Conservation (phyloP, 139 green algal species). For the Zygnema cylindricum region DNA sequence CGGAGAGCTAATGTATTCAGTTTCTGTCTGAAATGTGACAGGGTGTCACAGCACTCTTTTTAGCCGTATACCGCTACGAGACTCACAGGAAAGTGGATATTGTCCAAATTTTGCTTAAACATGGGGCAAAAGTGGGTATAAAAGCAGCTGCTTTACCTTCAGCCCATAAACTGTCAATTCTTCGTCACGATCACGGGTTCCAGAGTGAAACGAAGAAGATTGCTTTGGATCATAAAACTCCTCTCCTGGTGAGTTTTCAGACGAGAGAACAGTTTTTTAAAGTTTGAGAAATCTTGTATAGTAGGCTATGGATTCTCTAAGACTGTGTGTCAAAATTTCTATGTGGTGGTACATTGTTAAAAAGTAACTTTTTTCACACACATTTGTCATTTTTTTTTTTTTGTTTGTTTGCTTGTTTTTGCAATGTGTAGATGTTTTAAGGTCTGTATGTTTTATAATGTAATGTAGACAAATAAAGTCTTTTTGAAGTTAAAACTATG, state of each 20-base stretch:
- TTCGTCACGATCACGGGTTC: conserved; percentile 7
- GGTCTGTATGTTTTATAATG: neutral
- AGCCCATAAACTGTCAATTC: conserved; percentile 24
- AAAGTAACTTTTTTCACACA: too few species aligned
- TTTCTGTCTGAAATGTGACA: neutral
- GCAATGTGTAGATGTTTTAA: neutral
- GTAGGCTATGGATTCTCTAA: neutral
- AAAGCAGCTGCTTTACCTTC: neutral
- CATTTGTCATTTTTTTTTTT: too few species aligned
- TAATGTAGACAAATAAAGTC: too few species aligned
- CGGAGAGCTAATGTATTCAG: neutral
- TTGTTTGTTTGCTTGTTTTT: neutral
- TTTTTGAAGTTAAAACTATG: too few species aligned
- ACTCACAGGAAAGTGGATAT: neutral
- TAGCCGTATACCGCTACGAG: conserved; percentile 40
- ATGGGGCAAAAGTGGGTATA: conserved; percentile 23
- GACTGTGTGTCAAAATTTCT: neutral
- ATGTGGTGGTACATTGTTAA: neutral
- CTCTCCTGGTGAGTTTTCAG: conserved; percentile 23
- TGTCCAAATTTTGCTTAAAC: conserved; percentile 18
- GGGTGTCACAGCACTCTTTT: conserved; percentile 30
- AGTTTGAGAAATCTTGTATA: neutral
- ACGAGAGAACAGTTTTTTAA: too few species aligned
- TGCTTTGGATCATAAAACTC: conserved; percentile 30
- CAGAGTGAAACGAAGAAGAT: conserved; percentile 24